Percentiles rank a stretch among this genome's conserved stretches.
These are phyloP conservation scores for Serendipita indica DNA, from an alignment of 768 basidiomycete species.

Conservation along the genomic window DNA sequence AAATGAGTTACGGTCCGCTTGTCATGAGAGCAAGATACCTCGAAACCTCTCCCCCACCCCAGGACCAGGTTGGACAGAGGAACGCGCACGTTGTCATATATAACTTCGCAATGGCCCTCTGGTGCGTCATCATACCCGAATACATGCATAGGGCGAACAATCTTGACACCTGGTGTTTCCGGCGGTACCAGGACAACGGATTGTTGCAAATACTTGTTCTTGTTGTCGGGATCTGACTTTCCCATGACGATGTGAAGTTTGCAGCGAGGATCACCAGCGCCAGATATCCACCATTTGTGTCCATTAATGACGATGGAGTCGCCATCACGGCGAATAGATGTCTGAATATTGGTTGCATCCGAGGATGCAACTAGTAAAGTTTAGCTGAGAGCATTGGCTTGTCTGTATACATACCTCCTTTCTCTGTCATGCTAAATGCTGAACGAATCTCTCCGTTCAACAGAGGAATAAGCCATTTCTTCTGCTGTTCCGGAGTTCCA, in stretches of 20 bases:
- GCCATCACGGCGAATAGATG: constrained; percentile 70
- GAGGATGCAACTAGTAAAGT: constrained; percentile 61
- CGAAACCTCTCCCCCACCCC: constrained; percentile 93
- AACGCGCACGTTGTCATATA: constrained; percentile 88
- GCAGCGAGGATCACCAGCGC: constrained; percentile 85
- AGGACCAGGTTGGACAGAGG: constrained; percentile 69
- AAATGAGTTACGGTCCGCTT: background rate
- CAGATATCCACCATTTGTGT: constrained; percentile 99
- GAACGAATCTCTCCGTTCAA: constrained; percentile 88
- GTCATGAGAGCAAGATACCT: constrained; percentile 30
- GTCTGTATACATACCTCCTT: constrained; percentile 42
- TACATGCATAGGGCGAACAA: constrained; percentile 86
- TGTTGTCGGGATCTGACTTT: constrained; percentile 77
- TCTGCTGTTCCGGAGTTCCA: constrained; percentile 80
- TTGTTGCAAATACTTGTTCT: constrained; percentile 65
- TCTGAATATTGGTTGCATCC: constrained; percentile 89
- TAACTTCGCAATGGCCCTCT: constrained; percentile 91
- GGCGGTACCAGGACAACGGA: constrained; percentile 92
- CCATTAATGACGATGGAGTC: constrained; percentile 86
- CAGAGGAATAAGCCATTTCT: constrained; percentile 76
- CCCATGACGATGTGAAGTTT: constrained; percentile 88
- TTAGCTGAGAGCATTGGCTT: background rate
- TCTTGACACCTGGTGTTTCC: constrained; percentile 68
- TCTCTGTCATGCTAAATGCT: constrained; percentile 95
- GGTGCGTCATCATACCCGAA: constrained; percentile 93